Base-by-base conservation (phyloP, 805 yeast species). In the Candida easanensis region DNA sequence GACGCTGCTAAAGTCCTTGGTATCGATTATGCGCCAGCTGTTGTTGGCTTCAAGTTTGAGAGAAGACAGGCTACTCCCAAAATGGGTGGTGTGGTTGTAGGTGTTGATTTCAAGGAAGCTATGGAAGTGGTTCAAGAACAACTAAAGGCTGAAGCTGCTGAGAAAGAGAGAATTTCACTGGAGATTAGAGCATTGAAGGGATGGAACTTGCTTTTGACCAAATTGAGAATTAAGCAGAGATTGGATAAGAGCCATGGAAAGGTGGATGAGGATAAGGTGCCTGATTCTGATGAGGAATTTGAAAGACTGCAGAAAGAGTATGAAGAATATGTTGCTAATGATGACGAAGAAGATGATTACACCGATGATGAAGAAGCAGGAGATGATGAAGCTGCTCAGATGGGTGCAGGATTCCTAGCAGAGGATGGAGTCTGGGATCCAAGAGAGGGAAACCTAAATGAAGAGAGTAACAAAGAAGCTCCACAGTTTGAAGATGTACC, bases 1-100 rank as follows among this genome's bases (percentile, higher is more conserved):
- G 71, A 70, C 37, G 97, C 98, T 0, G 95, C 95, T 0, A 75
- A 74, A 45, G 57, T 80, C 1, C 54, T 90, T 10, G 79, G 76
- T 0, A 72, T 91, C 6, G 96, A 88, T 51, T 88, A 73, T 66
- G 97, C 96, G 0, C 82, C 79, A 37, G 98, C 97, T 0, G 90
- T 89, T 2, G 82, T 83, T 2, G 88, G 90, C 0, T 91, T 93
- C 65, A 93, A 88, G 43, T 93, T 86, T 63, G 74, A 71, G 22
- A 62, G 65, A 33, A 61, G 70, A 22, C 55, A 57, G 27, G 80
- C 84, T 0, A 80, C 79, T 10, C 91, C 95, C 0, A 68, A 70
- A 41, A 74, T 80, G 33, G 79, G 81, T 4, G 98, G 98, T 3
- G 75, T 88, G 20, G 83, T 93, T 2, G 82, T 89, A 5, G 82